Evolutionary conservation across 2,329 filamentous ascomycete genomes (phyloP).

Genomic region (Akanthomyces muscarius): DNA sequence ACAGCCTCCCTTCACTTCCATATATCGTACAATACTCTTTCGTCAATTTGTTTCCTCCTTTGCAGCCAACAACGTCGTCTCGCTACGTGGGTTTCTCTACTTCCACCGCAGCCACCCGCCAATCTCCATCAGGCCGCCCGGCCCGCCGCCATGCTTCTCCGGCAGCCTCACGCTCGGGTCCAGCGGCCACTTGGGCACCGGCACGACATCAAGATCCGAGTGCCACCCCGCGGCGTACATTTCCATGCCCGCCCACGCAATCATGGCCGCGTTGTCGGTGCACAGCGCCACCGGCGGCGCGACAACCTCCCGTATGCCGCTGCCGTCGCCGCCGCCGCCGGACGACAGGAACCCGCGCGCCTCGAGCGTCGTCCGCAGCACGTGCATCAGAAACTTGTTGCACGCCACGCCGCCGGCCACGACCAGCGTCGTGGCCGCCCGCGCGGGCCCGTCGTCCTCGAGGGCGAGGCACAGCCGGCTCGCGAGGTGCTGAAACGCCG

Average conservation of each 20-base stretch:
- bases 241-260: slow-evolving; percentile 88
- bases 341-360: slow-evolving; percentile 57
- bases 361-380: slow-evolving; percentile 56
- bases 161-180: slow-evolving; percentile 42
- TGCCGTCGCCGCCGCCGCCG: slow-evolving; percentile 31
- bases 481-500: slow-evolving; percentile 83
- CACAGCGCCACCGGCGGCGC: slow-evolving; percentile 77
- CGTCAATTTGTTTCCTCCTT: not conserved
- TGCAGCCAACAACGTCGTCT: not conserved
- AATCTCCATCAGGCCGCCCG: slow-evolving; percentile 63
- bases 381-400: slow-evolving; percentile 71
- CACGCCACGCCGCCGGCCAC: slow-evolving; percentile 88
- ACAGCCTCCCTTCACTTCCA: not conserved
- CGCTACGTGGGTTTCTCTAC: not conserved
- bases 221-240: slow-evolving; percentile 80
- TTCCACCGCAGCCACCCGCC: slow-evolving; percentile 40
- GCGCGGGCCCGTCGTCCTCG: slow-evolving; percentile 20
- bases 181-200: slow-evolving; percentile 69
- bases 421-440: slow-evolving; percentile 55
- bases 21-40: not conserved
- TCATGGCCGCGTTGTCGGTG: slow-evolving; percentile 97
- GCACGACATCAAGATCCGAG: slow-evolving; percentile 55
- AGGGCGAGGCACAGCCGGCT: slow-evolving; percentile 70
- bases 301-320: slow-evolving; percentile 43
- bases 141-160: not conserved